Evolutionary conservation across 2,329 filamentous ascomycete genomes (phyloP).

Genomic region (Ophiostoma montium): DNA sequence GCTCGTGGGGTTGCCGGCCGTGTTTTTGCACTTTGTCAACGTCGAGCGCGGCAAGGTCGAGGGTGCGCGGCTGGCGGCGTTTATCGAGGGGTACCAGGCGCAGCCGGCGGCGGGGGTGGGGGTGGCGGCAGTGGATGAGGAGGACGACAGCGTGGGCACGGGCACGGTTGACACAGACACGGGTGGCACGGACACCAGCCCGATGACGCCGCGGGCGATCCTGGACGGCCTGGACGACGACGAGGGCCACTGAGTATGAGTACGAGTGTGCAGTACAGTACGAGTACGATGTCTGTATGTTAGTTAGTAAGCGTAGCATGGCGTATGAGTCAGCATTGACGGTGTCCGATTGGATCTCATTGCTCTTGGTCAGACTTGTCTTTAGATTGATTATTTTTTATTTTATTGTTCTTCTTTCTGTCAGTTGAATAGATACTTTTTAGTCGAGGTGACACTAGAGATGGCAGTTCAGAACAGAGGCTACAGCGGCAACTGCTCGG

Average conservation of each 20-base stretch:
- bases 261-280: neutral
- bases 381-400: too few species aligned
- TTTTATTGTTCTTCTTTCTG: too few species aligned
- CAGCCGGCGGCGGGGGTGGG: neutral
- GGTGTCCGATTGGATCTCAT: too few species aligned
- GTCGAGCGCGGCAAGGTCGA: conserved; percentile 65
- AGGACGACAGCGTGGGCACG: too few species aligned
- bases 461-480: too few species aligned
- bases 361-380: too few species aligned
- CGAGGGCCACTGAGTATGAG: neutral
- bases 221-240: neutral
- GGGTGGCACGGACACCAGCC: neutral
- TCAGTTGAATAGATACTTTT: too few species aligned
- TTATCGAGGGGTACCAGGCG: conserved; percentile 23
- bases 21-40: conserved; percentile 72
- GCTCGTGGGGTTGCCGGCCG: conserved; percentile 72
- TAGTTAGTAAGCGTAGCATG: neutral
- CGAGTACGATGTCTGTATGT: neutral
- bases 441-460: too few species aligned
- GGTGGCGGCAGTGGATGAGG: too few species aligned
- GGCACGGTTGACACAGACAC: too few species aligned
- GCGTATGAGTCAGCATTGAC: neutral
- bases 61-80: conserved; percentile 47
- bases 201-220: neutral
- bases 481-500: too few species aligned